phyloP scores from a whole-genome alignment of 1,284 basidiomycete genomes.

The Ustilago bromivora region DNA sequence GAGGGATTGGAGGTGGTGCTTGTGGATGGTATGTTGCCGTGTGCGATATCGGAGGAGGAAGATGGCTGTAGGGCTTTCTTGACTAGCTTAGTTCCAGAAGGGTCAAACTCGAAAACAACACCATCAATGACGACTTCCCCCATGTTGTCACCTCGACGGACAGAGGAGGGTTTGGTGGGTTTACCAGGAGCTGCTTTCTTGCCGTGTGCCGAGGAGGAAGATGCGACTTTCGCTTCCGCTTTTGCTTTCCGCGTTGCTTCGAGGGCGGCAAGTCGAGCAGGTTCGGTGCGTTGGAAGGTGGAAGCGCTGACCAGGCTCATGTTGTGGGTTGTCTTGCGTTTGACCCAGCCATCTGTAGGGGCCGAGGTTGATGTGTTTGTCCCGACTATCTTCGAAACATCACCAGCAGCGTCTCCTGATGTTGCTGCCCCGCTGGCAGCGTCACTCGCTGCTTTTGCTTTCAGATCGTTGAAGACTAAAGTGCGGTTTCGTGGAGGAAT shows the following conservation, averaged over 20 bases:
- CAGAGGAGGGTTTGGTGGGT: slow-evolving; percentile 21
- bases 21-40: neutral
- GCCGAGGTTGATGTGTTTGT: neutral
- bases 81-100: slow-evolving; percentile 72
- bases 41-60: neutral
- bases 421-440: neutral
- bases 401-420: neutral
- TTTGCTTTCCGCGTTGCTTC: slow-evolving; percentile 53
- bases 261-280: slow-evolving; percentile 57
- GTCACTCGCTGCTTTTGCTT: slow-evolving; percentile 1
- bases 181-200: slow-evolving; percentile 8
- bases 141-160: slow-evolving; percentile 63
- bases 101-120: slow-evolving; percentile 72
- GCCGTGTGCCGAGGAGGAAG: slow-evolving; percentile 8
- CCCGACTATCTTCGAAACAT: neutral
- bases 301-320: slow-evolving; percentile 62
- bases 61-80: slow-evolving; percentile 61
- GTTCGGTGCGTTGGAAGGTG: slow-evolving; percentile 59
- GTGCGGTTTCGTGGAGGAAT: slow-evolving; percentile 46
- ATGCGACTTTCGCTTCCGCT: slow-evolving; percentile 23
- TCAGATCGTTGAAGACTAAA: slow-evolving; percentile 44
- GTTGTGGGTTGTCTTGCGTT: slow-evolving; percentile 59
- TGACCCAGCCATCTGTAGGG: slow-evolving; percentile 57
- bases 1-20: neutral
- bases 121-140: slow-evolving; percentile 72